These are phyloP conservation scores for Hypoxylon sp. DNA, from an alignment of 2,329 filamentous ascomycete species.

Conservation along the genomic window DNA sequence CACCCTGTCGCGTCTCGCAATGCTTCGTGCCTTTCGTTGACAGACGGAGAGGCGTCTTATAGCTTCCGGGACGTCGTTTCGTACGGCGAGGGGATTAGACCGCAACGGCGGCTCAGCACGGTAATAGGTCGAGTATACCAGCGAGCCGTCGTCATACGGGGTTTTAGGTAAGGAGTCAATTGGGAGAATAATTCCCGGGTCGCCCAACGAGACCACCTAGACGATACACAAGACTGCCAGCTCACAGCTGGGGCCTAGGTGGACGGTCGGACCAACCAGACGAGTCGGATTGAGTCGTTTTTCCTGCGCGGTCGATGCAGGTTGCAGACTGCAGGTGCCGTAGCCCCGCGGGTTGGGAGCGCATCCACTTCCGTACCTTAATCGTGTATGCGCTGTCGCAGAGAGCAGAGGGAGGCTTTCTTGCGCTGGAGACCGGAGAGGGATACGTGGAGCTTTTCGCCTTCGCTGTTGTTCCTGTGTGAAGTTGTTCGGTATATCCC, in stretches of 20 bases:
- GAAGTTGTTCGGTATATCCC: slow-evolving; percentile 9
- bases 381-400: slow-evolving; percentile 36
- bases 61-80: slow-evolving; percentile 1
- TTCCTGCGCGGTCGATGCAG: background rate
- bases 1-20: slow-evolving; percentile 6
- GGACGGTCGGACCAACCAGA: slow-evolving; percentile 1
- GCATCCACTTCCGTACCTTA: slow-evolving; percentile 29
- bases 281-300: background rate
- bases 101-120: slow-evolving; percentile 22
- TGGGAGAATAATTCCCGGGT: background rate
- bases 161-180: background rate
- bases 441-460: slow-evolving; percentile 32
- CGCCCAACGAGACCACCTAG: background rate
- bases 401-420: slow-evolving; percentile 17
- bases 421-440: slow-evolving; percentile 1
- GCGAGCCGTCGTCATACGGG: background rate
- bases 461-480: slow-evolving; percentile 2
- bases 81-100: slow-evolving; percentile 11
- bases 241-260: slow-evolving; percentile 1
- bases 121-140: background rate
- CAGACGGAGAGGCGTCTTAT: slow-evolving; percentile 7
- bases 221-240: background rate
- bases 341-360: slow-evolving; percentile 4
- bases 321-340: background rate
- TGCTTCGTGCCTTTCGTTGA: background rate